These are phyloP conservation scores for Arthroderma uncinatum DNA, from an alignment of 2,329 filamentous ascomycete species.

Conservation along the genomic window DNA sequence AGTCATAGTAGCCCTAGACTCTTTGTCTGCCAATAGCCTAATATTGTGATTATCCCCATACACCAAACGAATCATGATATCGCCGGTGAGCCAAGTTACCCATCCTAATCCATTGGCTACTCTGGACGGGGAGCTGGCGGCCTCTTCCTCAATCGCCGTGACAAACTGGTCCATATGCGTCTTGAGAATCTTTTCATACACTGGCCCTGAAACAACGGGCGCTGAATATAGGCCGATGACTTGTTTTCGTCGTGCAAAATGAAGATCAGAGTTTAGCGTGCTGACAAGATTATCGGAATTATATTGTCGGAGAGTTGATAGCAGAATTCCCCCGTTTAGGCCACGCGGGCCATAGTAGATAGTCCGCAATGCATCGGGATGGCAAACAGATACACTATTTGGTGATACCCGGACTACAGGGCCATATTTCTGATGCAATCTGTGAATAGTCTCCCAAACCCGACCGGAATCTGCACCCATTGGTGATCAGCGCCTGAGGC, in stretches of 20 bases:
- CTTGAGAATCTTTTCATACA: conserved; percentile 10
- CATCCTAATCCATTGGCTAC: conserved; percentile 13
- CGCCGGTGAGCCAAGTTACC: conserved; percentile 13
- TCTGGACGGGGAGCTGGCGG: conserved; percentile 5
- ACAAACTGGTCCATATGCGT: conserved; percentile 12
- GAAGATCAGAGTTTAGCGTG: conserved; percentile 14
- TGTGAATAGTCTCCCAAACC: conserved; percentile 2
- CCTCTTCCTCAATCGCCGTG: conserved; percentile 9
- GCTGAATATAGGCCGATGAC: conserved; percentile 12
- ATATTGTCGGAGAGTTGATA: conserved; percentile 13
- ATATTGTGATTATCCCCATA: conserved; percentile 10
- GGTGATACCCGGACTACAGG: conserved; percentile 14
- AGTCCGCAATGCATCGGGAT: conserved; percentile 14
- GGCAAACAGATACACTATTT: conserved; percentile 14
- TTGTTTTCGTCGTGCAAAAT: conserved; percentile 13
- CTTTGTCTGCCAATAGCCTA: conserved; percentile 11
- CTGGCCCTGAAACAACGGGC: conserved; percentile 9
- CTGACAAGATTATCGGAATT: conserved; percentile 15
- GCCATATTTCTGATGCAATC: conserved; percentile 14
- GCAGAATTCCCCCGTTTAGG: conserved; percentile 6
- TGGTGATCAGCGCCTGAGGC: neutral
- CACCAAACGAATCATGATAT: conserved; percentile 14
- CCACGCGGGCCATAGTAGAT: conserved; percentile 15
- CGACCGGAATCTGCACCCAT: neutral
- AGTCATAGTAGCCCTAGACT: conserved; percentile 10